Base-by-base conservation (phyloP, 2,329 filamentous ascomycete species). In the Aspergillus oerlinghausenensis region DNA sequence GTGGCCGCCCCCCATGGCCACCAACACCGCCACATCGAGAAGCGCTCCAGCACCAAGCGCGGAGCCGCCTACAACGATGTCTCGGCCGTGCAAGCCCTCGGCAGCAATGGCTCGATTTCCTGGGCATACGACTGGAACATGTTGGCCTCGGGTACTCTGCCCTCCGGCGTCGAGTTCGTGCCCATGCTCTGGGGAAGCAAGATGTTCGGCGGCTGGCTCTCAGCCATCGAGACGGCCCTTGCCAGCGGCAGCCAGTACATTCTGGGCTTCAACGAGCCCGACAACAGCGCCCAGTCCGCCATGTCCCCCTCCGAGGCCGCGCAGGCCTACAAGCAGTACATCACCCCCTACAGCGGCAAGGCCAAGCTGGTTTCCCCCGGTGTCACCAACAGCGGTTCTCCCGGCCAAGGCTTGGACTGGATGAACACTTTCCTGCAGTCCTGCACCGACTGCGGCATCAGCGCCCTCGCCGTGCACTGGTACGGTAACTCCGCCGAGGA, bases 41-140 rank as follows among this genome's bases (percentile, higher is more conserved):
- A 66, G 64, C 63, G 63, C 51, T 52, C 50, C 50, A 38, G 57
- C 26, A 55, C 56, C 63, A 70, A 72, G 63, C 67, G 69, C 40
- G 69, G 69, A 26, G 68, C 70, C 14, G 65, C 68, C 54, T 80
- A 78, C 72, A 79, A 78, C 60, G 65, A 73, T 40, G 64, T 67
- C 40, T 59, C 62, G 23, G 61, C 70, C 38, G 66, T 75, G 10
- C n/a, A 61, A 26, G 52, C 70, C 14, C 73, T 79, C 52, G 51
- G 62, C 52, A 60, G 57, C 49, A 63, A 59, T 49, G 65, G 63
- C 26, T 47, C 59, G 23, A 65, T 76, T 52, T 67, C 68, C 43
- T 80, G 77, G 77, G 73, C 73, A 38, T 79, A 79, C 67, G 75
- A 79, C 67, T 80, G 77, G 77, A 75, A 67, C 49, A 57, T 65